Evolutionary conservation across 2,329 filamentous ascomycete species (phyloP).

Genomic region (Polychaeton citri): DNA sequence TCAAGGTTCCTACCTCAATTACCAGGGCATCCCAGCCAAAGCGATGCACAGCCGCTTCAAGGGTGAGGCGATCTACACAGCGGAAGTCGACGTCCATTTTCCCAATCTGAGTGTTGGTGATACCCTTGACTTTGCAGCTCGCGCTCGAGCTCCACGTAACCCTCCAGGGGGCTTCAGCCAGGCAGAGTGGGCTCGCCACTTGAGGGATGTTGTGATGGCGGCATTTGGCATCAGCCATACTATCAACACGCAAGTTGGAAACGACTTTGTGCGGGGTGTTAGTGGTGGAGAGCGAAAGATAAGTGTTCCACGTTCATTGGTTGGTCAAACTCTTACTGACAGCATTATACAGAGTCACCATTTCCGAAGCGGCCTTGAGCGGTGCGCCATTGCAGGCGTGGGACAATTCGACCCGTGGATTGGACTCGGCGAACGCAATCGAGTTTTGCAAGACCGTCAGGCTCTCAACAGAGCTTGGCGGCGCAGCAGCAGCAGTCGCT

Average conservation of each 20-base stretch:
- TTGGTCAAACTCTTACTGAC: background rate
- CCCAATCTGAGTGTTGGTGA: conserved; percentile 65
- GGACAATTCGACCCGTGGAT: conserved; percentile 65
- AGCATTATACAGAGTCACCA: conserved; percentile 58
- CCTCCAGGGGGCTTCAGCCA: conserved; percentile 46
- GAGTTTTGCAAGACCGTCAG: conserved; percentile 62
- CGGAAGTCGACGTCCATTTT: conserved; percentile 73
- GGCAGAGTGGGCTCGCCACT: conserved; percentile 44
- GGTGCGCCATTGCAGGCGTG: conserved; percentile 50
- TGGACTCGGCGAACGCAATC: conserved; percentile 63
- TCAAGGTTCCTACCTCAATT: conserved; percentile 61
- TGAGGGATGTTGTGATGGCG: conserved; percentile 61
- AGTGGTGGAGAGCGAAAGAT: conserved; percentile 56
- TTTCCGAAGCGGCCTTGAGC: conserved; percentile 63
- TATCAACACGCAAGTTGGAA: conserved; percentile 57
- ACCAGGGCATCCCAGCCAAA: conserved; percentile 59
- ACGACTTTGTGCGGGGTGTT: conserved; percentile 62
- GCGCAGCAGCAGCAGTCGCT: conserved; percentile 53
- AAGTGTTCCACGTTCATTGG: conserved; percentile 15
- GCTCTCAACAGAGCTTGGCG: conserved; percentile 53
- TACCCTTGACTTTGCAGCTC: conserved; percentile 64
- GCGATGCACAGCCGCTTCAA: conserved; percentile 68
- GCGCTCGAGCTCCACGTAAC: conserved; percentile 50
- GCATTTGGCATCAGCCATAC: conserved; percentile 65
- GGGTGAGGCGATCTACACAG: conserved; percentile 77